Base-by-base conservation (phyloP, 2,329 filamentous ascomycete species). In the Trichoderma sp. region DNA sequence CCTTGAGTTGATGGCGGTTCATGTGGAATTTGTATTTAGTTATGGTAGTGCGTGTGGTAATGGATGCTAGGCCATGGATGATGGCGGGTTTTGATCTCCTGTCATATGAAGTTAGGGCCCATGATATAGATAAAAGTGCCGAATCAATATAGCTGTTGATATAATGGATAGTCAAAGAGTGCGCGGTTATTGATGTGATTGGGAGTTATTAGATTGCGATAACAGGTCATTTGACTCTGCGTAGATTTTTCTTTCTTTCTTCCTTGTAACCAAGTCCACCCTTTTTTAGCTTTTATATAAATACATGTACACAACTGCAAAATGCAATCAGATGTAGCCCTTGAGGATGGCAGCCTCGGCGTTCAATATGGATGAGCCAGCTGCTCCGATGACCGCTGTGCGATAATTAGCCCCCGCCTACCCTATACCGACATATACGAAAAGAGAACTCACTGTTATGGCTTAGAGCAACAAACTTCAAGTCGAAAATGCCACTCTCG, bases 281-380 rank as follows among this genome's bases (percentile, higher is more conserved):
- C 13, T 48, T 29, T 63, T 56, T 58, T 57, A 65, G 35, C n/a
- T 64, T 50, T 56, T 34, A 22, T 67, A 7, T 57, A 57, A 19
- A 32, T 29, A 54, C 27, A 35, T 68, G 66, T 60, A 34, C 56
- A 54, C n/a, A 32, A 12, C 61, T 25, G 25, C 15, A 17, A n/a
- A 29, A 34, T 4, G 15, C 22, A 13, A 64, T 78, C 84, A 93
- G 71, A 94, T 84, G 75, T 90, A 92, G 5, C 94, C 94, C 83
- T 97, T 96, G 72, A 97, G 86, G 12, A 97, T 89, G 27, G 93
- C 93, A 32, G 93, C 93, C 79, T 97, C 94, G 32, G 94, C 93
- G 75, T 98, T 98, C 73, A 98, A 80, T 80, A 98, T 97, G 35
- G 92, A 97, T 2, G 93, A 96, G 12, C 95, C 95, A n/a, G 94